phyloP scores from a whole-genome alignment of 2,329 filamentous ascomycete genomes.

The Didymella lethalis region DNA sequence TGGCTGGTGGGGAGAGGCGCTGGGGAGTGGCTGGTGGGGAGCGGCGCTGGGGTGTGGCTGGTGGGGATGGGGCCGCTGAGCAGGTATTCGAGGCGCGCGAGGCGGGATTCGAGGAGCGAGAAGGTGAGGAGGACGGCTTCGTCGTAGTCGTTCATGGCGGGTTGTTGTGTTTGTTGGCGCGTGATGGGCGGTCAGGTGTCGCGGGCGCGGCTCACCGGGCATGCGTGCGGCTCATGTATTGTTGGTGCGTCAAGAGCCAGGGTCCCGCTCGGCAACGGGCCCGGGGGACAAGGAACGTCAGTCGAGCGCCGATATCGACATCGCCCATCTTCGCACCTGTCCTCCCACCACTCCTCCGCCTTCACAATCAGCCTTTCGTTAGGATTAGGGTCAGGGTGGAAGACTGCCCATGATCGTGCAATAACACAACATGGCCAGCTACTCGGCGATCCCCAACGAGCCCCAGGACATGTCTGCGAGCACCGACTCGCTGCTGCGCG shows the following conservation, averaged over 20 bases:
- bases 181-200: background rate
- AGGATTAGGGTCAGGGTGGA: too few species aligned
- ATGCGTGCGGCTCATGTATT: background rate
- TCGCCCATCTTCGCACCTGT: background rate
- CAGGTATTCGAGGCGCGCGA: constrained; percentile 55
- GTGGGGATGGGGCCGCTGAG: constrained; percentile 47
- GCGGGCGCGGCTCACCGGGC: background rate
- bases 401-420: constrained; percentile 34
- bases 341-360: too few species aligned
- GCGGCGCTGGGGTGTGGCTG: too few species aligned
- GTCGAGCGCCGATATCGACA: constrained; percentile 7
- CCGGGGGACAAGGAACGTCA: constrained; percentile 20
- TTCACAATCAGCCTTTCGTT: too few species aligned
- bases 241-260: background rate
- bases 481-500: constrained; percentile 52
- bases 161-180: background rate
- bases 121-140: constrained; percentile 54
- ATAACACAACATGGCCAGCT: constrained; percentile 53
- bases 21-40: constrained; percentile 18
- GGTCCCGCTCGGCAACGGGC: background rate
- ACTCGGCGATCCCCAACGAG: constrained; percentile 55
- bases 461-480: constrained; percentile 54
- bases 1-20: constrained; percentile 31
- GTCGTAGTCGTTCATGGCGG: constrained; percentile 50
- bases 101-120: constrained; percentile 54